Conservation (phyloP, 1,284 basidiomycete species). For the Microbotryum intermedium region DNA sequence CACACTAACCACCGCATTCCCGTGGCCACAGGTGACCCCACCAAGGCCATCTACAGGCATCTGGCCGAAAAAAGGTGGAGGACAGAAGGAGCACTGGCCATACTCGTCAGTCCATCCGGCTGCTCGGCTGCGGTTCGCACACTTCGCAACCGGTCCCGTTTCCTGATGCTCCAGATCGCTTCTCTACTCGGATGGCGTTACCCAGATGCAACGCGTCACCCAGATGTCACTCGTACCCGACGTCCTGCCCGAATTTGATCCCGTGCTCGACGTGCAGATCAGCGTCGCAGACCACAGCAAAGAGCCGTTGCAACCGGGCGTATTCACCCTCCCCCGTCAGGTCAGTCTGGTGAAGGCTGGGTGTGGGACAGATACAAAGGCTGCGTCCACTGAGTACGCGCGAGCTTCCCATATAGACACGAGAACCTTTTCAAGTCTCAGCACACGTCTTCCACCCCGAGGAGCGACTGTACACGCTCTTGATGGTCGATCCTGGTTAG, state of each 20-base stretch:
- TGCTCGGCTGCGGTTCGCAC: neutral
- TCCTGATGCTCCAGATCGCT: neutral
- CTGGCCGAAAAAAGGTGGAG: slow-evolving; percentile 79
- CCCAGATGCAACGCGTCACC: slow-evolving; percentile 78
- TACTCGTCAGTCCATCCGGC: slow-evolving; percentile 62
- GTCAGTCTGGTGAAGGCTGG: slow-evolving; percentile 38
- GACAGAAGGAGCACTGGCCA: slow-evolving; percentile 68
- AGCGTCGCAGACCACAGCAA: slow-evolving; percentile 43
- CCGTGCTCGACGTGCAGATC: slow-evolving; percentile 63
- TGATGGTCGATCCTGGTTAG: slow-evolving; percentile 75
- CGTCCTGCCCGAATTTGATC: slow-evolving; percentile 61
- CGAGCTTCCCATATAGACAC: slow-evolving; percentile 46
- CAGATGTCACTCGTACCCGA: slow-evolving; percentile 89
- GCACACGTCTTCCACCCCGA: slow-evolving; percentile 72
- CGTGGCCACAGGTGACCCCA: slow-evolving; percentile 39
- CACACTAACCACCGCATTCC: neutral
- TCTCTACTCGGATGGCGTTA: neutral
- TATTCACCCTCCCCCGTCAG: slow-evolving; percentile 56
- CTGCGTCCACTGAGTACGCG: slow-evolving; percentile 32
- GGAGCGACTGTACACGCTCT: slow-evolving; percentile 71
- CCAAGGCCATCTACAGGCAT: slow-evolving; percentile 61
- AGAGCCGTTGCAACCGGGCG: slow-evolving; percentile 60
- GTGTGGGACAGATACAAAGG: slow-evolving; percentile 28
- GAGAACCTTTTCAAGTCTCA: slow-evolving; percentile 54
- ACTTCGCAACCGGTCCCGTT: neutral